These are phyloP conservation scores for Cryphonectria japonica DNA, from an alignment of 2,329 filamentous ascomycete species.

Conservation along the genomic window DNA sequence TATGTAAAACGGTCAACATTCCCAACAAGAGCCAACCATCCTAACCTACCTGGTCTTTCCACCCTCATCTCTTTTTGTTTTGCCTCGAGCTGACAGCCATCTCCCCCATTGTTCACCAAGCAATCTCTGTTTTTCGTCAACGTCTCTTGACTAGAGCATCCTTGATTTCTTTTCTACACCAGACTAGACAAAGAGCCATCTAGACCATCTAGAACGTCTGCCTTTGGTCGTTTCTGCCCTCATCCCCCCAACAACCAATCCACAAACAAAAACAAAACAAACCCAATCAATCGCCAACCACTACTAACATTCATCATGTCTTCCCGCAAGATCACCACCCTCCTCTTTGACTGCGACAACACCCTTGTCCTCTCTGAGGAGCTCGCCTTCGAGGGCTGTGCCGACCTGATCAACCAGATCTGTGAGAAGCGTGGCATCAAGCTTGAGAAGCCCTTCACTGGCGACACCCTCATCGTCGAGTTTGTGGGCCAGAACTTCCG, in stretches of 20 bases:
- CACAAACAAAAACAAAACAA: not conserved
- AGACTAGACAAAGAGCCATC: slow-evolving; percentile 17
- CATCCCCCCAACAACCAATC: slow-evolving; percentile 5
- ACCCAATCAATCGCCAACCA: slow-evolving; percentile 1
- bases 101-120: not conserved
- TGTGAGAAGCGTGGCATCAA: slow-evolving; percentile 64
- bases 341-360: slow-evolving; percentile 85
- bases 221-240: slow-evolving; percentile 10
- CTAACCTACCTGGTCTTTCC: not conserved
- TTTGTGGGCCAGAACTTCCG: slow-evolving; percentile 96
- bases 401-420: slow-evolving; percentile 86
- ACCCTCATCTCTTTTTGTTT: not conserved
- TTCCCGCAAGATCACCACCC: slow-evolving; percentile 61
- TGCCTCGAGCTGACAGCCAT: not conserved
- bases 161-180: slow-evolving; percentile 10
- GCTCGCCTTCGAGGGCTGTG: slow-evolving; percentile 88
- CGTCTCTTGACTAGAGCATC: not conserved
- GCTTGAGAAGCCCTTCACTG: slow-evolving; percentile 69
- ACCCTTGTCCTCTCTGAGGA: slow-evolving; percentile 91
- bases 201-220: slow-evolving; percentile 15
- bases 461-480: slow-evolving; percentile 76
- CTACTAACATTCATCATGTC: slow-evolving; percentile 24
- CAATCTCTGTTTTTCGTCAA: not conserved
- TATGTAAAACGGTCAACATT: slow-evolving; percentile 16
- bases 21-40: not conserved